Percentiles rank a stretch among this genome's conserved stretches.
These are phyloP conservation scores for Claviceps maximensis DNA, from an alignment of 2,329 filamentous ascomycete species.

Conservation along the genomic window DNA sequence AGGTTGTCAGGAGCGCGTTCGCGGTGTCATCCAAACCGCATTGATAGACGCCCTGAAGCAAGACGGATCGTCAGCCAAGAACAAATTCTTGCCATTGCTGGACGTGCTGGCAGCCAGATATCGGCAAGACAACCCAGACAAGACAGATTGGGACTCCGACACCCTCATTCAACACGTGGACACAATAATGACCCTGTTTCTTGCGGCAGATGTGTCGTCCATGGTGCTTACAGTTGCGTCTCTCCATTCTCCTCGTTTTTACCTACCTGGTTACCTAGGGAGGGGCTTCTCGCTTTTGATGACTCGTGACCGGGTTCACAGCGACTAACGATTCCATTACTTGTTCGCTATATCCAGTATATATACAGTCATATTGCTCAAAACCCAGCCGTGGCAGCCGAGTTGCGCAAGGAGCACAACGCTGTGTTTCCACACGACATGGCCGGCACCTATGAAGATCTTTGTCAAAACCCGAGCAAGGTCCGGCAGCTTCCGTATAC, in stretches of 20 bases:
- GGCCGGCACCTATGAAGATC: background rate
- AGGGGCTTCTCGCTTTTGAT: background rate
- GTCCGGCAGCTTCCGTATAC: slow-evolving; percentile 1
- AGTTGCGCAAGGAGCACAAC: slow-evolving; percentile 1
- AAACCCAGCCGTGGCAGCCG: background rate
- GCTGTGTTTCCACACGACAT: background rate
- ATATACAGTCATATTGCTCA: slow-evolving; percentile 1
- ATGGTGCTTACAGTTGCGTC: slow-evolving; percentile 4
- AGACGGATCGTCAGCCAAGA: background rate
- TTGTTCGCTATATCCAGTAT: background rate
- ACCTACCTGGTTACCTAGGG: no score
- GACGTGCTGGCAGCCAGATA: background rate
- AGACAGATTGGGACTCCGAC: background rate
- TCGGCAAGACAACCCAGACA: background rate
- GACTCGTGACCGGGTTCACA: background rate
- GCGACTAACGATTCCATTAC: background rate
- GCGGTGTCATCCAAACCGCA: background rate
- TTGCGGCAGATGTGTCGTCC: slow-evolving; percentile 1
- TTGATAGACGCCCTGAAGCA: background rate
- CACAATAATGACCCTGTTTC: slow-evolving; percentile 1
- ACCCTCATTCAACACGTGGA: background rate
- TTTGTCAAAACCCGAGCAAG: slow-evolving; percentile 1
- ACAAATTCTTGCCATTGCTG: slow-evolving; percentile 1
- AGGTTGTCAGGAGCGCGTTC: background rate
- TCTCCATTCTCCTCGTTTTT: background rate